Base-by-base conservation (phyloP, 2,329 filamentous ascomycete species). In the Amylocarpus encephaloides region DNA sequence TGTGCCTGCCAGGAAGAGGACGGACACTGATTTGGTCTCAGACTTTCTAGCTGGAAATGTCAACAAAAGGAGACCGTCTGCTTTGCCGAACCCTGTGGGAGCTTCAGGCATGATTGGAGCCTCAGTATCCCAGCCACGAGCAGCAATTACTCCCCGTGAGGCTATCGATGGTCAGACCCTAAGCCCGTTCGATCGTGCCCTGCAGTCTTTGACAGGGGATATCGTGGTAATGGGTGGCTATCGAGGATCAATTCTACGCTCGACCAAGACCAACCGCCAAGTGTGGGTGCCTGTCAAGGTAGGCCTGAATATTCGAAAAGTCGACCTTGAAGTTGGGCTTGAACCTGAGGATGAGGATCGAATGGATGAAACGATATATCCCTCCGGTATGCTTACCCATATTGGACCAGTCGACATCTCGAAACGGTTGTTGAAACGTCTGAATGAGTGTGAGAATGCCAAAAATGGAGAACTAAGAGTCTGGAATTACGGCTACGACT, bases 241-340 rank as follows among this genome's bases (percentile, higher is more conserved):
- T 64, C 79, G 92, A 57, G 92, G 92, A 3, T 95, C 91, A 0
- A 77, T 96, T n/a, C 69, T 97, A 29, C 82, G 91, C 29, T 94
- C 89, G 10, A 85, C 88, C 10, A 83, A 89, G 54, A 79, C 87
- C 3, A 82, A 92, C 62, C 82, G 89, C n/a, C 89, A 95, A 64
- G 71, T 95, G 0, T 97, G 92, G 92, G 88, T 94, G 1, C 91
- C 91, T 0, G 84, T 96, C 63, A 96, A 96, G 68, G 85, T 95
- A 26, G 91, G 92, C 1, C 71, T 97, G 45, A 95, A 95, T 60
- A 79, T 96, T 54, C 84, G 91, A 49, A 95, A 93, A 64, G 91
- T 92, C 2, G 88, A 97, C 64, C 74, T 97, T 3, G 89, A 95
- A 65, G 85, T 97, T 9, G 91, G 90, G 0, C 70, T 96, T 4